Conservation (phyloP, 371 early-diverging fungal species). For the Apophysomyces sp. region DNA sequence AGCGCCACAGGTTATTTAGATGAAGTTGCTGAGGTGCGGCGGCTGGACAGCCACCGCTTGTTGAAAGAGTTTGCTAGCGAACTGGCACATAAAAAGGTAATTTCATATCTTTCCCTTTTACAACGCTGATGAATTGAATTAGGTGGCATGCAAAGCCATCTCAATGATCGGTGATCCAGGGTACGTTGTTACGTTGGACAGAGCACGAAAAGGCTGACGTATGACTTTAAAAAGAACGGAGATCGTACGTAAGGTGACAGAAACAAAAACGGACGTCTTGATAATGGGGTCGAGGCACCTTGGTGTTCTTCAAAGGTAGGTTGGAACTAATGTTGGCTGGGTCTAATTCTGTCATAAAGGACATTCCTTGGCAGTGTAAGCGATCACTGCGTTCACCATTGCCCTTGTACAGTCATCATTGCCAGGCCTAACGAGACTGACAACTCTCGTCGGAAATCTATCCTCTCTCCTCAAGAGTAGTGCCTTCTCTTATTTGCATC, state of each 20-base stretch:
- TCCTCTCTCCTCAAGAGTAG: not conserved
- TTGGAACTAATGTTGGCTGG: not conserved
- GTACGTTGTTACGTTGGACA: too few species aligned
- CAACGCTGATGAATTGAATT: not conserved
- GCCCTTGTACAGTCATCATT: conserved; percentile 49
- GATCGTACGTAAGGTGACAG: conserved; percentile 50
- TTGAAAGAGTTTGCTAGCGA: conserved; percentile 31
- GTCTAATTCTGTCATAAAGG: conserved; percentile 10
- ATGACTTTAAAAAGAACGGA: conserved; percentile 27
- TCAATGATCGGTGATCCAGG: conserved; percentile 59
- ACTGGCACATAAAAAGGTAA: conserved; percentile 31
- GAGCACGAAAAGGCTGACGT: too few species aligned
- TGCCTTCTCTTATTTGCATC: too few species aligned
- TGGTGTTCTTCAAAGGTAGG: conserved; percentile 51
- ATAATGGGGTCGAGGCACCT: conserved; percentile 61
- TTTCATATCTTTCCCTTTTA: not conserved
- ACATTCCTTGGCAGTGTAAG: conserved; percentile 56
- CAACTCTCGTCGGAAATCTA: not conserved
- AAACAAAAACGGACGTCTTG: conserved; percentile 54
- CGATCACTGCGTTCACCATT: conserved; percentile 51
- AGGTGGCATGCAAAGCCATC: conserved; percentile 60
- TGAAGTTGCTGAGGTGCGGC: conserved; percentile 34
- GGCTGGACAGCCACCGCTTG: conserved; percentile 41
- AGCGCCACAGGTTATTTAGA: conserved; percentile 38
- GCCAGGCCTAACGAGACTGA: conserved; percentile 21